phyloP scores from a whole-genome alignment of 257 asterid species.

The Solanum piurae region DNA sequence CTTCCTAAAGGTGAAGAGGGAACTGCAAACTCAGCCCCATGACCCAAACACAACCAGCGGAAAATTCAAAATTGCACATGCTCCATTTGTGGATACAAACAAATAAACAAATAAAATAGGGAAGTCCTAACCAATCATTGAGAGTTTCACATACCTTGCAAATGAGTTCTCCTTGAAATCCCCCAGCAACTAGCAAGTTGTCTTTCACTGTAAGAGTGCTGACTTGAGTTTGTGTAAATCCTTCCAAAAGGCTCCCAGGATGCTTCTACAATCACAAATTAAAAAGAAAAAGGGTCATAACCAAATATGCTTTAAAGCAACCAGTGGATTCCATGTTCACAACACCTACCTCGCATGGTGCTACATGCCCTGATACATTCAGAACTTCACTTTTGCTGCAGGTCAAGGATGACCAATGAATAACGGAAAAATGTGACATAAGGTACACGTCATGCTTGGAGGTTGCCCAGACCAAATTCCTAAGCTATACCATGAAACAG shows the following conservation, averaged over 20 bases:
- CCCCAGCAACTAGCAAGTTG: constrained; percentile 89
- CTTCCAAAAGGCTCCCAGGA: constrained; percentile 91
- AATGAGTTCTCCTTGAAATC: constrained; percentile 91
- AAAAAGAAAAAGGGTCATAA: neutral
- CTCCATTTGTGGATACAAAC: neutral
- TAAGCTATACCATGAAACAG: constrained; percentile 43
- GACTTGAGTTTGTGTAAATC: constrained; percentile 89
- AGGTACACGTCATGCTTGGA: constrained; percentile 90
- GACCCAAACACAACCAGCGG: neutral
- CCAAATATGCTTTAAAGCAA: neutral
- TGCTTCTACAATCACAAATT: constrained; percentile 46
- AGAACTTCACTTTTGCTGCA: constrained; percentile 68
- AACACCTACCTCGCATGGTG: constrained; percentile 71
- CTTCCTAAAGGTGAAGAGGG: neutral
- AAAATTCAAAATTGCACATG: neutral
- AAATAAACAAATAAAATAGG: neutral
- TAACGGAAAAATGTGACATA: constrained; percentile 78
- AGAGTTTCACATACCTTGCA: constrained; percentile 53
- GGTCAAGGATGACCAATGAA: constrained; percentile 84
- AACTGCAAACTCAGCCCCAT: neutral
- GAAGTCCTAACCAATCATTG: neutral
- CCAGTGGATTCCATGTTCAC: neutral
- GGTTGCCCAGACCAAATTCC: constrained; percentile 95
- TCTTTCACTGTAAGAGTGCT: constrained; percentile 89
- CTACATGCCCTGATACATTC: constrained; percentile 82